Conservation (phyloP, 371 early-diverging fungal species). For the Mortierella sp. region DNA sequence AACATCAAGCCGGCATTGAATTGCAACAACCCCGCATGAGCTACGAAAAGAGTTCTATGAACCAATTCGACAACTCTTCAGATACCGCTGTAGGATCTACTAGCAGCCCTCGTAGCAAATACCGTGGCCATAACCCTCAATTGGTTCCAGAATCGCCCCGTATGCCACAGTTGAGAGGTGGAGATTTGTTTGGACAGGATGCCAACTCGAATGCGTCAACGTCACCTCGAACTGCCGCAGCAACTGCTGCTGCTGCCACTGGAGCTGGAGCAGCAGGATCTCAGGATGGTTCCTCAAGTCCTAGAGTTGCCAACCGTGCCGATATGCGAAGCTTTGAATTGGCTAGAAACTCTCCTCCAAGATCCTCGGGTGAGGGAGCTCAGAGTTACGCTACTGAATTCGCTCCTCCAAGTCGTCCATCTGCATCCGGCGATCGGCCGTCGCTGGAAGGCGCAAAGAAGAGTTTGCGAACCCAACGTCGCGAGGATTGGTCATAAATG, state of each 20-base stretch:
- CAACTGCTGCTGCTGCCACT: neutral
- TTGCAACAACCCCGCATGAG: slow-evolving; percentile 13
- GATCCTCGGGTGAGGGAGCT: slow-evolving; percentile 35
- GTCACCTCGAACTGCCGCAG: slow-evolving; percentile 9
- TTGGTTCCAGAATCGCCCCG: slow-evolving; percentile 50
- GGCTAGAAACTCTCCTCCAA: slow-evolving; percentile 36
- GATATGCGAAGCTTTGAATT: slow-evolving; percentile 54
- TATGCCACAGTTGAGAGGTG: slow-evolving; percentile 43
- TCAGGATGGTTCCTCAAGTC: slow-evolving; percentile 25
- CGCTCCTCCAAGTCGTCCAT: slow-evolving; percentile 13
- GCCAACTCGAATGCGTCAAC: slow-evolving; percentile 14
- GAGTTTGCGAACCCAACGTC: slow-evolving; percentile 43
- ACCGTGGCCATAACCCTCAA: slow-evolving; percentile 48
- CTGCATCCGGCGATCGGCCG: slow-evolving; percentile 26
- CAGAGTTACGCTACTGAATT: slow-evolving; percentile 49
- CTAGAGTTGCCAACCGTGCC: slow-evolving; percentile 17
- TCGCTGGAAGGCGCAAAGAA: slow-evolving; percentile 38
- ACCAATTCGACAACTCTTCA: slow-evolving; percentile 30
- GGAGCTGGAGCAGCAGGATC: neutral
- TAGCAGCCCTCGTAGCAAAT: slow-evolving; percentile 34
- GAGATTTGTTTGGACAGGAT: slow-evolving; percentile 55
- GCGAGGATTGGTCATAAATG: slow-evolving; percentile 38
- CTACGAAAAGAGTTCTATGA: slow-evolving; percentile 40
- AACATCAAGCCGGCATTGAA: slow-evolving; percentile 11
- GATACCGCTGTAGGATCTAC: slow-evolving; percentile 35